Percentiles rank a stretch among this genome's conserved stretches.
These are phyloP conservation scores for Eucalyptus erythrocorys DNA, from an alignment of 345 rosid species.

Conservation along the genomic window DNA sequence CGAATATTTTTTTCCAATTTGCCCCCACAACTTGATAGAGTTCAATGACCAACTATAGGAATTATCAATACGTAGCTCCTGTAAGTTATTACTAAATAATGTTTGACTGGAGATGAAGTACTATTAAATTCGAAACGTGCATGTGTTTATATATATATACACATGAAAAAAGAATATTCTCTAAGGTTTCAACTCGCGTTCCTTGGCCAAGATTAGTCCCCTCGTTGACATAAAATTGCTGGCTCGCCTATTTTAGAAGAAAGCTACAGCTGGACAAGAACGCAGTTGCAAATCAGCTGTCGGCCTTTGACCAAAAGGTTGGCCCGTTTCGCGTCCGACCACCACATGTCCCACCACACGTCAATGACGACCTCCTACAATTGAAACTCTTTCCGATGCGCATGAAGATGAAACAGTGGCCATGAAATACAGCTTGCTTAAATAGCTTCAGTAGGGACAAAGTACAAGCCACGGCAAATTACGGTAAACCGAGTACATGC, in stretches of 20 bases:
- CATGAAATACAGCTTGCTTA: not conserved
- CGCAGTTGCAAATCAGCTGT: not conserved
- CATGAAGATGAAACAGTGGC: not conserved
- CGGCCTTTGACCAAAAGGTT: not conserved
- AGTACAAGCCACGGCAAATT: not conserved
- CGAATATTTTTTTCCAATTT: too few relatives aligned
- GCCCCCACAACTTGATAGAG: not conserved
- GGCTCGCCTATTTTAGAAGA: not conserved
- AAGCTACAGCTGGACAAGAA: not conserved
- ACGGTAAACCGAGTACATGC: not conserved
- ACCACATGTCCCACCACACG: not conserved
- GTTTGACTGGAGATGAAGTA: not conserved
- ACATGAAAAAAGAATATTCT: too few relatives aligned
- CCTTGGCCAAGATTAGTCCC: not conserved
- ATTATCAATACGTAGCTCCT: too few relatives aligned
- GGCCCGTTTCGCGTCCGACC: not conserved
- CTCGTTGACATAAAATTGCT: not conserved
- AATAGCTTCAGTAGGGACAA: not conserved
- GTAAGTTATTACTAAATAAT: not conserved
- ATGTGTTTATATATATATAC: accelerated
- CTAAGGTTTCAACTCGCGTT: not conserved
- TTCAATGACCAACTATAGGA: too few relatives aligned
- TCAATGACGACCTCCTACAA: not conserved
- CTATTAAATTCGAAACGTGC: not conserved
- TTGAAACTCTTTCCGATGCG: not conserved